Conservation (phyloP, 768 basidiomycete genomes). For the Pulveroboletus ravenelii region DNA sequence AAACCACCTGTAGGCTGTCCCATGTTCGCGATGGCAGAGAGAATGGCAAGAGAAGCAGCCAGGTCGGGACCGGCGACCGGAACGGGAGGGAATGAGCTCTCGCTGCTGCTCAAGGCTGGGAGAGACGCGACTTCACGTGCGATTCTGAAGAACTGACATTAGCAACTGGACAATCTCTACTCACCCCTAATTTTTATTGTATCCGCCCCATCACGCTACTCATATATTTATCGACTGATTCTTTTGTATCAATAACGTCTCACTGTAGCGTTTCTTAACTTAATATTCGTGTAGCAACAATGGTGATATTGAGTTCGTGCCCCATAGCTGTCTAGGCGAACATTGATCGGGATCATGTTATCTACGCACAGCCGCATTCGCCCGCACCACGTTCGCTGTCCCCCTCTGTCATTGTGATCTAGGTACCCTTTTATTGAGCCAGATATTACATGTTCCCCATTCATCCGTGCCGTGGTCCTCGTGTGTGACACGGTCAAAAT, state of each 20-base stretch:
- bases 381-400: too few species aligned
- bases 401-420: too few species aligned
- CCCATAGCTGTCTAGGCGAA: too few species aligned
- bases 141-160: slow-evolving; percentile 36
- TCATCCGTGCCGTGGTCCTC: too few species aligned
- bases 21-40: slow-evolving; percentile 50
- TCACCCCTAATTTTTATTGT: slow-evolving; percentile 12
- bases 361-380: too few species aligned
- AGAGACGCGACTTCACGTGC: slow-evolving; percentile 80
- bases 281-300: slow-evolving; percentile 20
- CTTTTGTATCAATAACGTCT: slow-evolving; percentile 26
- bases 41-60: slow-evolving; percentile 39
- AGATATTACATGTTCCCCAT: too few species aligned
- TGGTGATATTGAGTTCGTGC: neutral
- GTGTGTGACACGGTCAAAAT: neutral
- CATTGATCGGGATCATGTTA: too few species aligned
- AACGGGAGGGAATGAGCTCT: slow-evolving; percentile 86
- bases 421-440: too few species aligned
- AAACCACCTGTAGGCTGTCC: slow-evolving; percentile 44
- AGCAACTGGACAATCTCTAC: neutral
- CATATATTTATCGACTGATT: slow-evolving; percentile 25
- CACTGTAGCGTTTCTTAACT: slow-evolving; percentile 15
- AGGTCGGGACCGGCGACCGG: slow-evolving; percentile 60
- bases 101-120: slow-evolving; percentile 79
- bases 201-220: neutral